Evolutionary conservation across 768 basidiomycete genomes (phyloP), one percentile per base, ranked within the genome.

Genomic region (Leccinum variicolor): DNA sequence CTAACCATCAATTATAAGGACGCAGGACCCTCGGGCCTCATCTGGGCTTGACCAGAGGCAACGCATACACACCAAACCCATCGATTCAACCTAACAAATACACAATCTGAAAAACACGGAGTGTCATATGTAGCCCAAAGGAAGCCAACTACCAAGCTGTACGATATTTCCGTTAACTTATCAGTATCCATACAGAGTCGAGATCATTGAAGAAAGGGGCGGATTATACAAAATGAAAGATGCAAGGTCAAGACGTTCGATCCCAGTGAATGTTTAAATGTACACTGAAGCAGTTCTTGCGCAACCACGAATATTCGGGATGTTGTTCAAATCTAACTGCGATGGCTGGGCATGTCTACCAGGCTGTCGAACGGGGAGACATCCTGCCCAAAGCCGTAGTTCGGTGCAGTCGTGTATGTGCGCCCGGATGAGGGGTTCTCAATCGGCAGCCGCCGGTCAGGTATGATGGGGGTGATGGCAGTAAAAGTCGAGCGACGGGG

Each of bases 341-440:
- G 87, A 10, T 71, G 74, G 21, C 61, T 63, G 23, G 74, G 71
- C 39, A 81, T 68, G 60, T 88, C 85, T 29, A 75, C 73, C 39
- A 79, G 75, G 64, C 85, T 87, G 62, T 88, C 86, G 59, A 89
- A 89, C 23, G 87, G 85, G 49, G 86, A 86, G 34, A 74, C 71
- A 57, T 83, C 78, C 55, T 79, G 75, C 15, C 66, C 68, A 54
- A 71, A 67, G 33, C 50, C 31, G 52, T 69, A 68, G 53, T 69
- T 75, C 17, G 68, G 58, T 15, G 76, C 66, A 4, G 72, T 63
- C 50, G 69, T 47, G 50, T 67, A 67, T 36, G 66, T 57, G 17
- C 67, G 64, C 39, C 57, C 53, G 6, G 64, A 53, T 56, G 65
- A 54, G 55, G 31, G 31, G 8, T 10, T 60, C 41, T 57, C 59